A percentile compares a stretch with the other conserved stretches of the same genome.
Evolutionary conservation across 306 rosid genomes (phyloP).

Genomic region (Quercus dentata): DNA sequence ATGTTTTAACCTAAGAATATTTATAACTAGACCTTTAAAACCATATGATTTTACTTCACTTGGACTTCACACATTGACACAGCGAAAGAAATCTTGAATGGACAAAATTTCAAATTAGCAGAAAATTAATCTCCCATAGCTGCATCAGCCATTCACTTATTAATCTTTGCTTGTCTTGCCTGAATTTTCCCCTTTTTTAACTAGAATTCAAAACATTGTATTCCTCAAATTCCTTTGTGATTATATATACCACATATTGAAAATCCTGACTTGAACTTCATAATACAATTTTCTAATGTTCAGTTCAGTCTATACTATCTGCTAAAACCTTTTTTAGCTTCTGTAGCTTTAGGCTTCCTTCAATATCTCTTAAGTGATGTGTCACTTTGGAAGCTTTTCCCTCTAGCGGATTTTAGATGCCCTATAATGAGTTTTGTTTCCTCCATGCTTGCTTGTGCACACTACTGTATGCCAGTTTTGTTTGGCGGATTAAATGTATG

Average conservation of each 20-base stretch:
- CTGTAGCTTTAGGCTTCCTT: neutral
- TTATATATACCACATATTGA: neutral
- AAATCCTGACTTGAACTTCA: neutral
- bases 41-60: too few species aligned
- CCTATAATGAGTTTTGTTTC: neutral
- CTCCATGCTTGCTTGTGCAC: neutral
- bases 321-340: neutral
- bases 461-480: neutral
- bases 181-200: neutral
- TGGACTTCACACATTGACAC: too few species aligned
- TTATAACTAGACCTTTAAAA: too few species aligned
- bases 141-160: neutral
- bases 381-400: neutral
- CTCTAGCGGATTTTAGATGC: neutral
- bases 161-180: neutral
- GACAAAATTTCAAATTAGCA: too few species aligned
- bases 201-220: neutral
- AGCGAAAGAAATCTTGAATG: too few species aligned
- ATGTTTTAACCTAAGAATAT: too few species aligned
- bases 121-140: too few species aligned
- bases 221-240: neutral
- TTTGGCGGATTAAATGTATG: conserved; percentile 11
- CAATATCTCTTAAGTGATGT: neutral
- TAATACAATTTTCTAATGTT: neutral
- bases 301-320: neutral